phyloP scores from a whole-genome alignment of 2,329 filamentous ascomycete genomes.

The Penicillium expansum region DNA sequence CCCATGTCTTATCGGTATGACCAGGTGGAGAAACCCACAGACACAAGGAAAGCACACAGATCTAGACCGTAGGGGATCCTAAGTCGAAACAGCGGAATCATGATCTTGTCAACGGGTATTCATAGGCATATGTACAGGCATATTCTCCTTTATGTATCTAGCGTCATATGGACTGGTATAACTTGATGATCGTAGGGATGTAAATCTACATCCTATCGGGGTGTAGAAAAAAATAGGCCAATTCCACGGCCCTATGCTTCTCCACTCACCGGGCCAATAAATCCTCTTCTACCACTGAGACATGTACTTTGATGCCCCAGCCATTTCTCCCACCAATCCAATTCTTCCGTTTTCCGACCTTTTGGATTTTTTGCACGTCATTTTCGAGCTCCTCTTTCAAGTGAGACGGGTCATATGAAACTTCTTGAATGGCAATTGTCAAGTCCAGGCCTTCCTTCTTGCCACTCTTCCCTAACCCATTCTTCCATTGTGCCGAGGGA shows the following conservation, averaged over 20 bases:
- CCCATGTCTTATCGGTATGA: no score
- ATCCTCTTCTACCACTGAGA: conserved; percentile 20
- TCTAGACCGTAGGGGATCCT: no score
- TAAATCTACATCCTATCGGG: background rate
- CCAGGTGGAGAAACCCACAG: background rate
- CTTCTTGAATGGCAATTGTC: conserved; percentile 25
- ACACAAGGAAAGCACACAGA: no score
- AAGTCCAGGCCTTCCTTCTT: conserved; percentile 31
- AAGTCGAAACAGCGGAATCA: no score
- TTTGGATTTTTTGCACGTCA: conserved; percentile 30
- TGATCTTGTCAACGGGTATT: background rate
- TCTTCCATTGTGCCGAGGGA: conserved; percentile 29
- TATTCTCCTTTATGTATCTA: background rate
- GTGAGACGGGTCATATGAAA: conserved; percentile 24
- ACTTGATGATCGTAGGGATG: background rate
- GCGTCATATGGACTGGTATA: background rate
- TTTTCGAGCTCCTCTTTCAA: conserved; percentile 25
- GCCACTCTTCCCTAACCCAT: conserved; percentile 33
- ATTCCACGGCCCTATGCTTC: background rate
- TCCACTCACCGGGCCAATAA: conserved; percentile 3
- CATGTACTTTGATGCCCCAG: conserved; percentile 28
- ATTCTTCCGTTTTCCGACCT: conserved; percentile 39
- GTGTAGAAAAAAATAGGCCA: background rate
- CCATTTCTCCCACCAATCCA: conserved; percentile 34
- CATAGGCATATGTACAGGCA: no score